These are phyloP conservation scores for Xylaria sp. DNA, from an alignment of 2,329 filamentous ascomycete genomes.

Conservation along the genomic window DNA sequence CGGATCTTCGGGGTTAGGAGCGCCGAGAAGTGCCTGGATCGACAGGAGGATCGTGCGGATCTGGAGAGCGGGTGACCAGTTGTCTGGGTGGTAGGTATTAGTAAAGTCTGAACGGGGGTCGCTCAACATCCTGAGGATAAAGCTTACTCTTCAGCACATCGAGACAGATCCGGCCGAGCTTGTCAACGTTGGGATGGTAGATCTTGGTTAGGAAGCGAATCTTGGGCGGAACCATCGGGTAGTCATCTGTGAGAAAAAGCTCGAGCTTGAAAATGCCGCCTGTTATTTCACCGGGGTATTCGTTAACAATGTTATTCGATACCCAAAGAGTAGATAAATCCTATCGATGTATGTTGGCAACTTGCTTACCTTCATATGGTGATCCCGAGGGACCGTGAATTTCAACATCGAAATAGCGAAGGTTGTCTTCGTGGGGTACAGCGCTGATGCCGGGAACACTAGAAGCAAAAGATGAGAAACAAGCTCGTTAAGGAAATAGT, in stretches of 20 bases:
- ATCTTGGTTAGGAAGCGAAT: conserved; percentile 99
- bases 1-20: conserved; percentile 98
- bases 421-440: conserved; percentile 94
- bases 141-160: conserved; percentile 93
- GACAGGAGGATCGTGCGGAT: conserved; percentile 98
- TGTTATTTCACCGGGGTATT: conserved; percentile 41
- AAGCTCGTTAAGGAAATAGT: background rate
- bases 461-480: conserved; percentile 32
- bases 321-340: too few species aligned
- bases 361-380: conserved; percentile 86
- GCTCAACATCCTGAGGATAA: conserved; percentile 3
- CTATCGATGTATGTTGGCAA: background rate
- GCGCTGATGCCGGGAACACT: conserved; percentile 97
- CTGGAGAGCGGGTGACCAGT: conserved; percentile 98
- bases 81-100: conserved; percentile 66
- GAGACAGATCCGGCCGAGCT: conserved; percentile 94
- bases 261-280: conserved; percentile 94
- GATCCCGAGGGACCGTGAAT: conserved; percentile 93
- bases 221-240: conserved; percentile 98
- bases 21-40: conserved; percentile 94
- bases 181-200: conserved; percentile 99
- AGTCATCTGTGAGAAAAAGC: conserved; percentile 97
- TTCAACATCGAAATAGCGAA: conserved; percentile 97
- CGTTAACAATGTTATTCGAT: conserved; percentile 2
- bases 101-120: background rate